These are phyloP conservation scores for Begonia peltatifolia DNA, from an alignment of 306 rosid species.

Conservation along the genomic window DNA sequence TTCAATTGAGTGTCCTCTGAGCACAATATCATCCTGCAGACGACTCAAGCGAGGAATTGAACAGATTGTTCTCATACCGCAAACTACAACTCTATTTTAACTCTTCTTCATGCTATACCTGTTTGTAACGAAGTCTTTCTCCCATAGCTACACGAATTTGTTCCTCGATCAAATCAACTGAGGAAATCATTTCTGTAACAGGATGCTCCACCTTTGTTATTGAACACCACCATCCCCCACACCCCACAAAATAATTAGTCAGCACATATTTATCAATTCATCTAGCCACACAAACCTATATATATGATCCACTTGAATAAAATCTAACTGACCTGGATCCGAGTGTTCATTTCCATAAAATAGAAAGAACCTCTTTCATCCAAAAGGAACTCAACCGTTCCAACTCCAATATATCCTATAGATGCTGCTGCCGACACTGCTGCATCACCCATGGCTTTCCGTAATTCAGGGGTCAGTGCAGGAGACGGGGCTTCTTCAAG, in stretches of 20 bases:
- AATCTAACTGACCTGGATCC: slow-evolving; percentile 63
- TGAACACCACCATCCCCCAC: background rate
- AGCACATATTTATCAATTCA: background rate
- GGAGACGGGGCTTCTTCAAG: slow-evolving; percentile 99
- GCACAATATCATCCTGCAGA: slow-evolving; percentile 82
- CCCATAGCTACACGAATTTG: slow-evolving; percentile 94
- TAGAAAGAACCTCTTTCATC: slow-evolving; percentile 98
- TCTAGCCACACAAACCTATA: background rate
- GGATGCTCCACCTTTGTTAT: slow-evolving; percentile 85
- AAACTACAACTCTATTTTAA: slow-evolving; percentile 4
- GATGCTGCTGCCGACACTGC: slow-evolving; percentile 98
- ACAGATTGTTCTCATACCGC: slow-evolving; percentile 8
- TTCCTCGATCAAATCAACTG: slow-evolving; percentile 90
- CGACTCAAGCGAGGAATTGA: slow-evolving; percentile 10
- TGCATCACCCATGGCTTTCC: slow-evolving; percentile 99
- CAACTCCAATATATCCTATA: slow-evolving; percentile 91
- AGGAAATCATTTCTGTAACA: slow-evolving; percentile 97
- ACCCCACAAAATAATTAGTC: background rate
- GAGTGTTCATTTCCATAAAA: slow-evolving; percentile 99
- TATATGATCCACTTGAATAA: background rate
- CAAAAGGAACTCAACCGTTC: slow-evolving; percentile 91
- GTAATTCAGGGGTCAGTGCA: slow-evolving; percentile 81
- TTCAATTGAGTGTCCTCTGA: slow-evolving; percentile 93
- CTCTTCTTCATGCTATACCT: slow-evolving; percentile 29
- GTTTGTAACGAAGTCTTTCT: slow-evolving; percentile 65